Percentiles rank a stretch among this genome's conserved stretches.
phyloP scores from a whole-genome alignment of 768 basidiomycete genomes.

The Xerocomus potaroensis region DNA sequence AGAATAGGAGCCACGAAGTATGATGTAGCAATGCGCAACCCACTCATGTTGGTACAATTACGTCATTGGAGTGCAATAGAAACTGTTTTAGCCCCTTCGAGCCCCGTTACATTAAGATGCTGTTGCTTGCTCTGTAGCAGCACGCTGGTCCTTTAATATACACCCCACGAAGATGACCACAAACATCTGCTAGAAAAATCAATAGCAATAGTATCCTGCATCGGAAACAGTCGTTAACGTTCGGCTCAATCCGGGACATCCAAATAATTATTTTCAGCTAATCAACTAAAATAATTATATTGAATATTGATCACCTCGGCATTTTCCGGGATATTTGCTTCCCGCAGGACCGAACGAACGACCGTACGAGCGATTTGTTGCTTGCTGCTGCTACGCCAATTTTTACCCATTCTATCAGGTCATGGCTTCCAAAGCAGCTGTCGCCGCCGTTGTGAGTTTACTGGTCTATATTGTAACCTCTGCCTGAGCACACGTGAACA shows the following conservation, averaged over 20 bases:
- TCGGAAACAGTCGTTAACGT: no score
- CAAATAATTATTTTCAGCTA: background rate
- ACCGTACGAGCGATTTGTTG: slow-evolving; percentile 12
- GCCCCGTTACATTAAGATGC: no score
- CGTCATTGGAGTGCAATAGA: slow-evolving; percentile 21
- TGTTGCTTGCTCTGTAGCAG: background rate
- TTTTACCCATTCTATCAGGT: slow-evolving; percentile 13
- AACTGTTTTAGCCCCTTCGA: background rate
- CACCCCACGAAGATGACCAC: no score
- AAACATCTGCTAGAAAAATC: no score
- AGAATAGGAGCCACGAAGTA: slow-evolving; percentile 13
- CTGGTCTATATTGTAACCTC: background rate
- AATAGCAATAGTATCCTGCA: no score
- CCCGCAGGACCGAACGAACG: slow-evolving; percentile 10
- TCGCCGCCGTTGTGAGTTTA: slow-evolving; percentile 56
- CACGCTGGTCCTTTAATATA: no score
- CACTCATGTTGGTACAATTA: slow-evolving; percentile 1
- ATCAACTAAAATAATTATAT: background rate
- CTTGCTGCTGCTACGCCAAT: background rate
- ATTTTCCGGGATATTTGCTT: slow-evolving; percentile 25
- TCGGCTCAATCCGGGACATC: background rate
- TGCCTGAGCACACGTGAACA: slow-evolving; percentile 30
- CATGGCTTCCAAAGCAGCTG: slow-evolving; percentile 72
- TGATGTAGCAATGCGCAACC: slow-evolving; percentile 13
- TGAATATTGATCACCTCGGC: slow-evolving; percentile 17